Evolutionary conservation across 2,329 filamentous ascomycete species (phyloP).

Genomic region (Pestalotiopsis sp.): DNA sequence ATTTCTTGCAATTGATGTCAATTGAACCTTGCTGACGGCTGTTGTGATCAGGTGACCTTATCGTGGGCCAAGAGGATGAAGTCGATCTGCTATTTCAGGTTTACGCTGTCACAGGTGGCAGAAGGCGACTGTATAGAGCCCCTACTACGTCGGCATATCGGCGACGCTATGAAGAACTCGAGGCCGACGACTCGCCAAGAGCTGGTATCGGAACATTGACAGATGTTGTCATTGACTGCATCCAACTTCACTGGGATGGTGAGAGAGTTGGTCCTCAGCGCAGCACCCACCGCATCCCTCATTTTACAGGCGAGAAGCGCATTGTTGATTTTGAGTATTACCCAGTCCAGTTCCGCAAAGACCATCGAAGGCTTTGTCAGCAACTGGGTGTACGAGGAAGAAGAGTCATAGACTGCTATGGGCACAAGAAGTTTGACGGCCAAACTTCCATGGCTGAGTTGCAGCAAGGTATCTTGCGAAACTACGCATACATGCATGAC

Average conservation of each 20-base stretch:
- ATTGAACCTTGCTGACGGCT: too few relatives aligned
- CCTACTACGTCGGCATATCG: neutral
- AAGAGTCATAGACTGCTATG: constrained; percentile 1
- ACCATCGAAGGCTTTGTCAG: neutral
- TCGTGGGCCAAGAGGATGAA: neutral
- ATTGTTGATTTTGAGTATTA: constrained; percentile 11
- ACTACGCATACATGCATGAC: neutral
- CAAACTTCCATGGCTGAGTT: neutral
- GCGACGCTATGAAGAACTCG: neutral
- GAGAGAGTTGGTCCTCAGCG: neutral
- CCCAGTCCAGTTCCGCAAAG: constrained; percentile 8
- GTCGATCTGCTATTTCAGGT: constrained; percentile 4
- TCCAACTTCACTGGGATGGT: constrained; percentile 7
- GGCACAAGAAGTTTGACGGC: constrained; percentile 11
- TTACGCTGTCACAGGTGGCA: constrained; percentile 12
- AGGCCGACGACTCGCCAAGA: constrained; percentile 1
- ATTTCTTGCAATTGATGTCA: too few relatives aligned
- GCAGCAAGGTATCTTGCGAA: neutral
- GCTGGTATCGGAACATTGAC: constrained; percentile 9
- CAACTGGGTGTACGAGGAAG: neutral
- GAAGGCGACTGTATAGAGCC: neutral
- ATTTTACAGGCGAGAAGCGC: constrained; percentile 12
- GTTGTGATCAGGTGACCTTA: constrained; percentile 1
- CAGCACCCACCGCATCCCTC: constrained; percentile 1
- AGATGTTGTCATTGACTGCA: constrained; percentile 11